Evolutionary conservation across 148 eudicot species (phyloP), one percentile per base, ranked within the genome.

Genomic region (Vaccinium vitisidaea): DNA sequence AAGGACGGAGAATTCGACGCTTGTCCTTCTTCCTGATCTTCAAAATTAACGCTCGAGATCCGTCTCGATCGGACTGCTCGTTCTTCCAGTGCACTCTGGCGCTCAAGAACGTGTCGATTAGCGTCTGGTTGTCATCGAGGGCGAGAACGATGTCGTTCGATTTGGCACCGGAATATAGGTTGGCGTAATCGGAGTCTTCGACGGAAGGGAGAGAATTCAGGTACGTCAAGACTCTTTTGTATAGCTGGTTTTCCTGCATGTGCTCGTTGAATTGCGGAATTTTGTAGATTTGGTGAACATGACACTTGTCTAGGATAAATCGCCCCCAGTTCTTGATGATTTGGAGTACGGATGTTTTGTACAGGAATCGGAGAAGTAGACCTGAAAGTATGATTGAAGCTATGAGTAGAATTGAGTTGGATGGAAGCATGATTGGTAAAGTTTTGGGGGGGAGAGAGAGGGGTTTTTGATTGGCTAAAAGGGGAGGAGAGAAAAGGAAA

Each of bases 131-230:
- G 21, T 86, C 39, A 59, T 92, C 93, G 80, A 92, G 88, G 0
- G 85, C 83, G 52, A 92, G 87, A 1, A 82, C 85, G 80, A 93
- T 88, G 53, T 93, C 94, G 58, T 91, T 88, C 1, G 92, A 82
- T 43, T 91, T 91, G 39, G 86, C 81, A 7, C 92, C 91, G 53
- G 94, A 86, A 75, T 86, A 92, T 4, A 93, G 92, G 73, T 88
- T 87, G 0, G 89, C 90, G 83, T 74, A 89, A 79, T 91, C 92
- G 30, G 94, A 92, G 59, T 92, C 94, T n/a, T 91, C 92, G 2
- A 90, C 85, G 9, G 84, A 80, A 3, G 92, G 89, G 12, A 92
- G 65, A 0, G 94, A 91, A 32, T 88, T 91, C 52, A 93, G 84
- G 85, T 93, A 93, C 2, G 91, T 82, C 4, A 71, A 43, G 4